phyloP scores from a whole-genome alignment of 495 filamentous ascomycete genomes.

The Penicillium salamii region DNA sequence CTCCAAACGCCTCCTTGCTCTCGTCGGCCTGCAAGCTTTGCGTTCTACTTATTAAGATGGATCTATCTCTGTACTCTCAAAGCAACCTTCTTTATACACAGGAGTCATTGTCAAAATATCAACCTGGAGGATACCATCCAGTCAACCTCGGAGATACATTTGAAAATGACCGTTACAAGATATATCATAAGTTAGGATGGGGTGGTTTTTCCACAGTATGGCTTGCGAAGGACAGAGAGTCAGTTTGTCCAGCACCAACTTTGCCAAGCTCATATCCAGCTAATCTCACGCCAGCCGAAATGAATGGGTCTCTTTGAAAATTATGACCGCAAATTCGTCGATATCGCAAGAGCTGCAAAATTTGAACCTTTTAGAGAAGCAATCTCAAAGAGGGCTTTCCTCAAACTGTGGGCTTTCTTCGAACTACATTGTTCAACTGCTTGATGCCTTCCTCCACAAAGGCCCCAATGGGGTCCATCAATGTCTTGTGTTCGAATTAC shows the following conservation, averaged over 20 bases:
- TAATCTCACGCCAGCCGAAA: slow-evolving; percentile 18
- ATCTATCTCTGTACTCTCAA: slow-evolving; percentile 8
- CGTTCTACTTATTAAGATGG: too few species aligned
- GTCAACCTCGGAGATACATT: slow-evolving; percentile 80
- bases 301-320: slow-evolving; percentile 39
- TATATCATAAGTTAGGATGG: slow-evolving; percentile 80
- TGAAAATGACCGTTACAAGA: slow-evolving; percentile 78
- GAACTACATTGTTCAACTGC: slow-evolving; percentile 28
- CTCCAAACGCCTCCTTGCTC: too few species aligned
- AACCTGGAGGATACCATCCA: slow-evolving; percentile 72
- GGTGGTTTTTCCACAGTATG: slow-evolving; percentile 88
- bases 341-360: slow-evolving; percentile 17
- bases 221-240: slow-evolving; percentile 48
- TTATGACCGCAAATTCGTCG: slow-evolving; percentile 21
- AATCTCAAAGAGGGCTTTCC: slow-evolving; percentile 6
- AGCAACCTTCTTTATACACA: slow-evolving; percentile 38
- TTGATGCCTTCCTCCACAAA: slow-evolving; percentile 36
- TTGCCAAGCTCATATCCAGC: background rate
- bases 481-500: slow-evolving; percentile 44
- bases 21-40: too few species aligned
- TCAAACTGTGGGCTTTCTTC: slow-evolving; percentile 12
- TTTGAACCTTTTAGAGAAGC: slow-evolving; percentile 1
- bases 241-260: background rate
- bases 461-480: slow-evolving; percentile 44
- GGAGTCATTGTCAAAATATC: slow-evolving; percentile 20